Base-by-base conservation (phyloP, 805 yeast species). In the Priceomyces medius region DNA sequence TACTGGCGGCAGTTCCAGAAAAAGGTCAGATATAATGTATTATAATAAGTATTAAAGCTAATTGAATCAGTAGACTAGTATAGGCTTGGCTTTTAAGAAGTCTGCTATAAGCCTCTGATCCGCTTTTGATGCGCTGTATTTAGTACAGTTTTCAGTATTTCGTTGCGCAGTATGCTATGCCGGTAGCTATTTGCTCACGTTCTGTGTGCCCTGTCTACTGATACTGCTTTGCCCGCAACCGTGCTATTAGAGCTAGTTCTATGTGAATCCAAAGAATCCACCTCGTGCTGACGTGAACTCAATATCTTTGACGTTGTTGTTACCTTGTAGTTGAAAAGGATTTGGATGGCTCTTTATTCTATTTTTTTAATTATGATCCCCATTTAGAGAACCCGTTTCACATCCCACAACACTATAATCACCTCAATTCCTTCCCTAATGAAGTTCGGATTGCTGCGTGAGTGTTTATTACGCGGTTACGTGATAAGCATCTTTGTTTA, bases 401-500 rank as follows among this genome's bases (percentile, higher is more conserved):
- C 14, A 12, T 31, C 14, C 6, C 19, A 9, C 21, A 31, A 19
- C 13, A 4, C 8, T 31, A 12, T 17, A n/a, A 12, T 31, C 21
- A 19, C 10, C 19, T 19, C 34, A 31, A 31, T 31, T 23, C 6
- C 20, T 13, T 31, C 34, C 34, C 20, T 5, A 31, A 31, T 7
- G 34, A 19, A 16, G 19, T 17, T 10, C 20, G 34, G 34, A 19
- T 31, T 31, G 34, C 34, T 17, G 9, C 12, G 21, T 31, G n/a
- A 19, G 34, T 31, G 34, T 31, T 31, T 31, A 31, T 5, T 31
- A 31, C 34, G 34, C 34, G 34, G 19, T 31, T 9, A 14, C 19
- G 21, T 26, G 29, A 31, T 19, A 31, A 12, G 21, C n/a, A 9
- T n/a, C 10, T 13, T 7, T 31, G 34, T 31, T 31, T 31, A 31